A percentile compares a stretch with the other conserved stretches of the same genome.
Conservation (phyloP, 768 basidiomycete species). For the Podaxis sp. region DNA sequence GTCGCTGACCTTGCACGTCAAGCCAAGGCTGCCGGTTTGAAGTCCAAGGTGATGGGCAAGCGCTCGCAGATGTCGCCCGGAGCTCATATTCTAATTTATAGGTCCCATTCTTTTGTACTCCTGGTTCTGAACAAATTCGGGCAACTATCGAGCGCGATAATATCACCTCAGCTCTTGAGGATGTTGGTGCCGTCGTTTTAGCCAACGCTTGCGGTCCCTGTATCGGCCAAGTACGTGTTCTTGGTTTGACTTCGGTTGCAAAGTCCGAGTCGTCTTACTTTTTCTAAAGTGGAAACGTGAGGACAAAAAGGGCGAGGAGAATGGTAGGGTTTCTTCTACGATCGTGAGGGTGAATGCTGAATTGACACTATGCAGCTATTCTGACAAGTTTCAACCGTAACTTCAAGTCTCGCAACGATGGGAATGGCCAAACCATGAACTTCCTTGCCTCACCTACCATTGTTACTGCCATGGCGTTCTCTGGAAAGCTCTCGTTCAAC, state of each 20-base stretch:
- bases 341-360: background rate
- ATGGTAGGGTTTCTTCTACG: slow-evolving; percentile 51
- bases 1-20: slow-evolving; percentile 91
- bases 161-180: slow-evolving; percentile 76
- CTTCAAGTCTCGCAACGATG: slow-evolving; percentile 93
- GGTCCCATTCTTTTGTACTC: slow-evolving; percentile 87
- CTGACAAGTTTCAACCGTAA: slow-evolving; percentile 95
- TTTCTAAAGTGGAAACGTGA: slow-evolving; percentile 82
- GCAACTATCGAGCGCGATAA: slow-evolving; percentile 97
- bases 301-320: slow-evolving; percentile 85
- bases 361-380: slow-evolving; percentile 59
- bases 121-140: slow-evolving; percentile 93
- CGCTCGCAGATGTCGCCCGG: slow-evolving; percentile 11
- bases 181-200: slow-evolving; percentile 90
- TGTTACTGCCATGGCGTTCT: slow-evolving; percentile 97
- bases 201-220: slow-evolving; percentile 99
- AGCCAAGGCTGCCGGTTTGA: slow-evolving; percentile 81
- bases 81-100: slow-evolving; percentile 19
- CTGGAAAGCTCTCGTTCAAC: slow-evolving; percentile 91
- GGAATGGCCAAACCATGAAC: slow-evolving; percentile 93
- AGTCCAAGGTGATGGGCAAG: slow-evolving; percentile 51
- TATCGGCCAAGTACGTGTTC: slow-evolving; percentile 77
- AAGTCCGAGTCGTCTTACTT: slow-evolving; percentile 6
- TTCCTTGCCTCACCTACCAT: slow-evolving; percentile 96
- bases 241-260: background rate